Conservation (phyloP, 2,329 filamentous ascomycete genomes). For the Tolypocladium album region DNA sequence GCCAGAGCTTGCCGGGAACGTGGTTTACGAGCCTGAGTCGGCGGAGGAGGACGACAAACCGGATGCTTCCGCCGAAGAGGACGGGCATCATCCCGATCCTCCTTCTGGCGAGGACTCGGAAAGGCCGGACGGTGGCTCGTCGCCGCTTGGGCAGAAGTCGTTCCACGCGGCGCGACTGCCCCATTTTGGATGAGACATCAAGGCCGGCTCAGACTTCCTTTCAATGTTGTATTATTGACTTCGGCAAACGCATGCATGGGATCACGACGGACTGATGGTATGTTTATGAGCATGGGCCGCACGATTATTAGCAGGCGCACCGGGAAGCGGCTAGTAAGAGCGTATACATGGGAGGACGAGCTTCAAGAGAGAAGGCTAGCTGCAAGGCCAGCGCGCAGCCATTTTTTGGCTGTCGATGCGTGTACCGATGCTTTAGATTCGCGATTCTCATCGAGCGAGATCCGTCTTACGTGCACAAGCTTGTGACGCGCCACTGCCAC, state of each 20-base stretch:
- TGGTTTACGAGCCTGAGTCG: conserved; percentile 7
- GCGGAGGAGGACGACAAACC: background rate
- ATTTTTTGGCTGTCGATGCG: background rate
- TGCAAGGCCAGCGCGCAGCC: background rate
- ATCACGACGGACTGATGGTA: background rate
- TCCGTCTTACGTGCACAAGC: background rate
- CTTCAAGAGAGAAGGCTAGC: background rate
- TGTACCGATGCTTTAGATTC: background rate
- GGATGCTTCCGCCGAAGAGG: background rate
- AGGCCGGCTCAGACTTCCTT: background rate
- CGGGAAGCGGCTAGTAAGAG: background rate
- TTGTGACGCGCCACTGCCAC: background rate
- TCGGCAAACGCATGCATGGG: background rate
- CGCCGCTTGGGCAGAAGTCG: conserved; percentile 5
- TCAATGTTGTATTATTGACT: conserved; percentile 1
- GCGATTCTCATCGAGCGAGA: background rate
- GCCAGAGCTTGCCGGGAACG: conserved; percentile 20
- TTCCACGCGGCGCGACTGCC: conserved; percentile 52
- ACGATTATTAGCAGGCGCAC: background rate
- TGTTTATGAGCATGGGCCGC: background rate
- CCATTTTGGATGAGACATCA: conserved; percentile 31
- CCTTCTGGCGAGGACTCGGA: background rate
- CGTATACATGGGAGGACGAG: background rate
- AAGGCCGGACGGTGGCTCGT: background rate
- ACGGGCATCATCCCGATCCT: background rate